Evolutionary conservation across 768 basidiomycete species (phyloP), one percentile per base, ranked within the genome.

Genomic region (Russula ochroleuca): DNA sequence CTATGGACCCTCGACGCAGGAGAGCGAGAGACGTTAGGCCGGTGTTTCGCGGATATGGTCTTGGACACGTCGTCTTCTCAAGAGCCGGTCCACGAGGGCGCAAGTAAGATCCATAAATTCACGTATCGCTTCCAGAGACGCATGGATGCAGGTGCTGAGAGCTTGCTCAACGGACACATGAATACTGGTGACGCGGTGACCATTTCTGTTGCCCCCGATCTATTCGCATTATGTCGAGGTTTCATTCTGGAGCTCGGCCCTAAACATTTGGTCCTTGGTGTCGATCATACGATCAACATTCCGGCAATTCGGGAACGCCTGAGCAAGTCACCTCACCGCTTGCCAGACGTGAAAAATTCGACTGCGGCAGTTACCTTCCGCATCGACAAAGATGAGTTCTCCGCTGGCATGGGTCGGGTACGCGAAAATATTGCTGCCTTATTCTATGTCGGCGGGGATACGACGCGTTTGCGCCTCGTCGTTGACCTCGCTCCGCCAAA

Each of bases 341-440:
- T 67, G 40, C 67, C 61, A 13, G 56, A 57, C 48, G 38, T 55
- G 23, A 69, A 66, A 33, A 14, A 25, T 15, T 68, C 28, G 65
- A 74, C 41, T 19, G 38, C 49, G 25, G 48, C 5, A 61, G 78
- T 73, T 64, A 81, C 75, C 25, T 99, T 94, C 77, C 83, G 96
- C 17, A 85, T 99, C 62, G 97, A 98, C 78, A 94, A 87, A 70
- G 97, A 98, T 72, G 97, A 98, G 73, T 75, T 98, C 54, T 84
- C 85, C 5, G 83, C 85, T 8, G 93, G 94, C 1, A 88, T 98
- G 85, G 85, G 85, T 47, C 83, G 92, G 21, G 86, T 99, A 71
- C 82, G 97, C 10, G 87, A 92, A 67, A 98, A 97, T 69, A 85
- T 98, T 49, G 88, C 94, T 0, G 87, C 87, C 59, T 70, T 98